These are phyloP conservation scores for Syncephalis plumigaleata DNA, from an alignment of 371 early-diverging fungal species.

Conservation along the genomic window DNA sequence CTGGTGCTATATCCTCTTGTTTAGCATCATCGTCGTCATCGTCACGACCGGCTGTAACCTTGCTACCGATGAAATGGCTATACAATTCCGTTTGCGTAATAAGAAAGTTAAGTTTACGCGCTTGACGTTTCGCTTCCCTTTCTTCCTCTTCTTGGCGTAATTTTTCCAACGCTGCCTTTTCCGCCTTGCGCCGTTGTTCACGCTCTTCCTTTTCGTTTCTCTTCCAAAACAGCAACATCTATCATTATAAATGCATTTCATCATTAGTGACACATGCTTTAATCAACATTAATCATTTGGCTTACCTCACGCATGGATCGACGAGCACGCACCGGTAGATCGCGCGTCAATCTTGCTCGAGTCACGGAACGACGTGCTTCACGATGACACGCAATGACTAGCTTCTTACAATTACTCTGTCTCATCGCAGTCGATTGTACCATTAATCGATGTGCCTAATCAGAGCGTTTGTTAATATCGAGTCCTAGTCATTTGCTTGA, in stretches of 20 bases:
- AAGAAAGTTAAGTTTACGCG: constrained; percentile 89
- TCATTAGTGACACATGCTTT: no score
- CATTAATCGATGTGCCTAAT: background rate
- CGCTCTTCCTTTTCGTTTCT: constrained; percentile 79
- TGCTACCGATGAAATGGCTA: constrained; percentile 87
- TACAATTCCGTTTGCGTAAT: constrained; percentile 95
- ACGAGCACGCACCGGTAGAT: constrained; percentile 9
- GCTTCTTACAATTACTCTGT: constrained; percentile 9
- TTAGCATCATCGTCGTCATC: constrained; percentile 9
- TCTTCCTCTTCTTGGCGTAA: constrained; percentile 73
- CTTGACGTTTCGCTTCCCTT: constrained; percentile 79
- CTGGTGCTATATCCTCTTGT: constrained; percentile 6
- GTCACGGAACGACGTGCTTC: constrained; percentile 25
- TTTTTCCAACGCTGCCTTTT: constrained; percentile 74
- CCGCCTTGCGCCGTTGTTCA: constrained; percentile 79
- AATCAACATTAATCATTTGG: background rate
- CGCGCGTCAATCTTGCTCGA: constrained; percentile 12
- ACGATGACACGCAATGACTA: constrained; percentile 34
- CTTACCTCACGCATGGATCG: constrained; percentile 9
- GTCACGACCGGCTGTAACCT: constrained; percentile 26
- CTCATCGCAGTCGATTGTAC: background rate
- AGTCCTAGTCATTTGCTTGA: no score
- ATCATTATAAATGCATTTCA: no score
- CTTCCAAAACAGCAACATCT: constrained; percentile 79
- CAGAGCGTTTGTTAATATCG: no score